phyloP scores from a whole-genome alignment of 495 filamentous ascomycete species.

The Xylaria curta region DNA sequence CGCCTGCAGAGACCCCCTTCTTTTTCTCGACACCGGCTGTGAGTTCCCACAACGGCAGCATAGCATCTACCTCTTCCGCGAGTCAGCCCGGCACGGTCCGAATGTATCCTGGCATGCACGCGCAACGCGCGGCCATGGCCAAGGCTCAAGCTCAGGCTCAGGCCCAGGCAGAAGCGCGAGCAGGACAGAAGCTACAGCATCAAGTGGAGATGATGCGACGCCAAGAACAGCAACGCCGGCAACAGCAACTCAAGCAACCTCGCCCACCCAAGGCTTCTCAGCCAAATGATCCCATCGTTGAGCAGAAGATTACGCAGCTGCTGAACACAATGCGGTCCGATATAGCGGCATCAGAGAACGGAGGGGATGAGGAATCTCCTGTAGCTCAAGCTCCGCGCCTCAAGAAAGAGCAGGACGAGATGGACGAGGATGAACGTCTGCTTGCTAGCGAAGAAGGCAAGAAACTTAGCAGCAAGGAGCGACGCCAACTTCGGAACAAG shows the following conservation, averaged over 20 bases:
- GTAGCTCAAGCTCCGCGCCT: conserved; percentile 63
- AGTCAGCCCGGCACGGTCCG: conserved; percentile 65
- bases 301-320: conserved; percentile 85
- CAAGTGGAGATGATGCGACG: conserved; percentile 13
- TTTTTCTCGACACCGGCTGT: conserved; percentile 61
- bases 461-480: conserved; percentile 93
- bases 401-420: conserved; percentile 91
- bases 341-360: conserved; percentile 60
- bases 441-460: conserved; percentile 96
- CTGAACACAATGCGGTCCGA: conserved; percentile 82
- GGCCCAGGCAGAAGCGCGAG: conserved; percentile 19
- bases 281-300: conserved; percentile 69
- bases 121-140: conserved; percentile 76
- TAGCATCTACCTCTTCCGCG: conserved; percentile 50
- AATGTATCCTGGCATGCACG: conserved; percentile 89
- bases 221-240: conserved; percentile 13
- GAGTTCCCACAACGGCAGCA: conserved; percentile 73
- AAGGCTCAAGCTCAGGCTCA: conserved; percentile 58
- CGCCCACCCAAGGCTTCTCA: conserved; percentile 51
- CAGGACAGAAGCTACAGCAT: conserved; percentile 29
- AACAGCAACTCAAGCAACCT: conserved; percentile 46
- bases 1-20: conserved; percentile 56
- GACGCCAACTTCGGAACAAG: conserved; percentile 94
- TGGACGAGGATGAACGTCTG: conserved; percentile 96
- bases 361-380: conserved; percentile 52